phyloP scores from a whole-genome alignment of 2,329 filamentous ascomycete genomes.

The Xylariaceae sp. region DNA sequence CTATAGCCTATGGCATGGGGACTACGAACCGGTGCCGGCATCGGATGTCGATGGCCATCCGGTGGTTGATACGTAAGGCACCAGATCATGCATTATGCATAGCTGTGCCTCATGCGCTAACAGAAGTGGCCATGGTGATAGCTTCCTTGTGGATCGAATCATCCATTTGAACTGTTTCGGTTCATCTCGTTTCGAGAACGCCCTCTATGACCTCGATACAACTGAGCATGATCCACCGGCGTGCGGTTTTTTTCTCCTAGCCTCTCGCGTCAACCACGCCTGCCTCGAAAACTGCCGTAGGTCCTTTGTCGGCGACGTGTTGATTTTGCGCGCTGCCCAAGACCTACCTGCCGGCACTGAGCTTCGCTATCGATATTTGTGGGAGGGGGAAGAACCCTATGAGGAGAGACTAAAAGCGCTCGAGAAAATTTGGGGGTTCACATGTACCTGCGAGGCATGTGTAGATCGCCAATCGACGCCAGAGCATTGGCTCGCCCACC shows the following conservation, averaged over 20 bases:
- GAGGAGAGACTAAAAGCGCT: too few species aligned
- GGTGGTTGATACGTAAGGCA: constrained; percentile 41
- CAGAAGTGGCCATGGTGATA: too few species aligned
- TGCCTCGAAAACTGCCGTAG: constrained; percentile 43
- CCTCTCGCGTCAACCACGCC: constrained; percentile 48
- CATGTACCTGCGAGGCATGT: constrained; percentile 38
- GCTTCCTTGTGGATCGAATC: constrained; percentile 42
- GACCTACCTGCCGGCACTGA: constrained; percentile 42
- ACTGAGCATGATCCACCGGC: constrained; percentile 13
- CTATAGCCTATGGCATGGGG: constrained; percentile 35
- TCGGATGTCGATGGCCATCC: constrained; percentile 32
- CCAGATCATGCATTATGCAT: too few species aligned
- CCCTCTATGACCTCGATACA: too few species aligned
- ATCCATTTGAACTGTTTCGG: constrained; percentile 41
- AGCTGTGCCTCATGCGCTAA: too few species aligned
- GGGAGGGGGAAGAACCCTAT: constrained; percentile 28
- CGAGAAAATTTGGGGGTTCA: constrained; percentile 45
- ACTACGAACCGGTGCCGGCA: constrained; percentile 31
- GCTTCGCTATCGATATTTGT: constrained; percentile 38
- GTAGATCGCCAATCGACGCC: too few species aligned
- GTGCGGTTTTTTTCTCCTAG: constrained; percentile 37
- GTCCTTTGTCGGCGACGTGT: constrained; percentile 50
- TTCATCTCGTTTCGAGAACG: too few species aligned
- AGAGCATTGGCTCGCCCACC: too few species aligned
- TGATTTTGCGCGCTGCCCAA: constrained; percentile 41